phyloP scores from a whole-genome alignment of 805 yeast genomes.

The Pichia cabralensis region DNA sequence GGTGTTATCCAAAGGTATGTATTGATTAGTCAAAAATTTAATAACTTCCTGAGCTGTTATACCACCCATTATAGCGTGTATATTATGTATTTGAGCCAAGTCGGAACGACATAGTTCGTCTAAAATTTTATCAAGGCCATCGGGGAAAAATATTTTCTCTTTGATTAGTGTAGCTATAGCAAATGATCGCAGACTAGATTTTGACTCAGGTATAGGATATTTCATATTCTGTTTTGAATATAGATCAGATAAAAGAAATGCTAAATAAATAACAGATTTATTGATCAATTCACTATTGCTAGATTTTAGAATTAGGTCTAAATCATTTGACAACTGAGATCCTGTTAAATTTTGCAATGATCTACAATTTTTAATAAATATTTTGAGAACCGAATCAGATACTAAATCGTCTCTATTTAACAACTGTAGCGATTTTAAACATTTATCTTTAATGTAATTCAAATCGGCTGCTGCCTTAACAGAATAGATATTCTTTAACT shows the following conservation, averaged over 20 bases:
- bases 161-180: conserved; percentile 20
- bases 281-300: conserved; percentile 8
- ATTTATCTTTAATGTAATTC: conserved; percentile 26
- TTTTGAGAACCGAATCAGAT: too few relatives aligned
- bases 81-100: conserved; percentile 43
- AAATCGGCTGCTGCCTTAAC: conserved; percentile 44
- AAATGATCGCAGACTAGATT: conserved; percentile 15
- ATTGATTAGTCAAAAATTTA: conserved; percentile 69
- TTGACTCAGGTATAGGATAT: conserved; percentile 14
- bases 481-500: conserved; percentile 47
- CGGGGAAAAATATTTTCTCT: conserved; percentile 18
- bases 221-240: conserved; percentile 19
- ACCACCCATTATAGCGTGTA: conserved; percentile 71
- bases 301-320: background rate
- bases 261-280: conserved; percentile 26
- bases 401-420: conserved; percentile 29
- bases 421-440: conserved; percentile 19
- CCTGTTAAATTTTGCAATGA: conserved; percentile 31
- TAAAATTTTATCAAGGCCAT: conserved; percentile 30
- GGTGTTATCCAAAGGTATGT: conserved; percentile 64
- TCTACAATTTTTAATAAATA: conserved; percentile 56
- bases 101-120: conserved; percentile 32
- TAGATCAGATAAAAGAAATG: conserved; percentile 28
- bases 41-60: conserved; percentile 76
- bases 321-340: background rate